A percentile compares a stretch with the other conserved stretches of the same genome.
These are phyloP conservation scores for Leishmania major DNA, from an alignment of 208 protist species.

Conservation along the genomic window DNA sequence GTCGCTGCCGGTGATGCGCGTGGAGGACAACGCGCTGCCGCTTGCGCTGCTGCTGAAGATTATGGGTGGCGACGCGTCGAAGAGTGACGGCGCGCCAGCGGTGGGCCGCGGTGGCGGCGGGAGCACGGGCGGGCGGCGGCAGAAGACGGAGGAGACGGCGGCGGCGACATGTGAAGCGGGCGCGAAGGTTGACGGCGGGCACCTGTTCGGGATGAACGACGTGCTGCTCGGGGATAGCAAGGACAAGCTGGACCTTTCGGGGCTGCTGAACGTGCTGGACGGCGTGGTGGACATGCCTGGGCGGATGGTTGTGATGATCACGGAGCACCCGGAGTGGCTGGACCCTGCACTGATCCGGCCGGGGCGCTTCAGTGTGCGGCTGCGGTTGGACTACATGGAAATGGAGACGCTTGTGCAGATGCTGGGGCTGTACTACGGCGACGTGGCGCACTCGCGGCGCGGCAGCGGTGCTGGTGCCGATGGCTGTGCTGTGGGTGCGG, in stretches of 20 bases:
- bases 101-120: background rate
- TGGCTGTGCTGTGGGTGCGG: background rate
- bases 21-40: constrained; percentile 21
- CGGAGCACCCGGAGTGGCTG: constrained; percentile 83
- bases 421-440: constrained; percentile 81
- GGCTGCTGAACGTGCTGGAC: constrained; percentile 90
- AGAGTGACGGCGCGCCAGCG: background rate
- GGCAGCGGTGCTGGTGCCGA: background rate
- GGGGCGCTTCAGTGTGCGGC: constrained; percentile 73
- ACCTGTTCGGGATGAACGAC: constrained; percentile 15
- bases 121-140: background rate
- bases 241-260: constrained; percentile 84
- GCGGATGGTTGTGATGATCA: constrained; percentile 89
- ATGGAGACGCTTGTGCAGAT: constrained; percentile 61
- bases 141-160: background rate
- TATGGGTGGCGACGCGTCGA: constrained; percentile 9
- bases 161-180: background rate
- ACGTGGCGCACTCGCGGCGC: constrained; percentile 20
- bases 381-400: constrained; percentile 78
- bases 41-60: constrained; percentile 24
- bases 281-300: constrained; percentile 88
- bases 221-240: constrained; percentile 24
- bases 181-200: constrained; percentile 4
- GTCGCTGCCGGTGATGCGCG: constrained; percentile 15
- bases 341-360: constrained; percentile 90